phyloP scores from a whole-genome alignment of 2,329 filamentous ascomycete genomes.

The Aureobasidium musti region DNA sequence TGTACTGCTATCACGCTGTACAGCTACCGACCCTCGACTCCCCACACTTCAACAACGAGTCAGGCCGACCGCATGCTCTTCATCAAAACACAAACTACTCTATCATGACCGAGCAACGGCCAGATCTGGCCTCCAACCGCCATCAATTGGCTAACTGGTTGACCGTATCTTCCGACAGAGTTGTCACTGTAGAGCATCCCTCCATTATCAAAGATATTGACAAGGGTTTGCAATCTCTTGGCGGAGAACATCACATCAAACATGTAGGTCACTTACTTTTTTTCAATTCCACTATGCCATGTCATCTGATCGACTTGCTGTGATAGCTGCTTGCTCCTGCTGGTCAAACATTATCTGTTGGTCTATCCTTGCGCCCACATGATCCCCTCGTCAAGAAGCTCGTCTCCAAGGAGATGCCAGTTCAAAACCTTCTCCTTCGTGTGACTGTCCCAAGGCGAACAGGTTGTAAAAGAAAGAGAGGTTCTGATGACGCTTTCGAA shows the following conservation, averaged over 20 bases:
- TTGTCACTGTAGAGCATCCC: slow-evolving; percentile 67
- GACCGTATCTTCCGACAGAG: slow-evolving; percentile 48
- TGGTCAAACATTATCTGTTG: slow-evolving; percentile 38
- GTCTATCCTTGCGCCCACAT: slow-evolving; percentile 75
- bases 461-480: slow-evolving; percentile 80
- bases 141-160: slow-evolving; percentile 28
- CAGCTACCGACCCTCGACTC: background rate
- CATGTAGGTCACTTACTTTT: slow-evolving; percentile 46
- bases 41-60: background rate
- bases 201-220: slow-evolving; percentile 65
- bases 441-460: slow-evolving; percentile 85
- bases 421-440: slow-evolving; percentile 83
- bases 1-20: background rate
- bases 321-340: slow-evolving; percentile 29
- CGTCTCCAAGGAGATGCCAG: slow-evolving; percentile 70
- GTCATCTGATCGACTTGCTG: slow-evolving; percentile 18
- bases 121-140: slow-evolving; percentile 22
- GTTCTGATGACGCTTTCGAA: slow-evolving; percentile 61
- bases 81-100: background rate
- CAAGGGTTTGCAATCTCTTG: slow-evolving; percentile 64
- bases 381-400: slow-evolving; percentile 78
- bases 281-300: background rate
- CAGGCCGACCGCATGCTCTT: background rate
- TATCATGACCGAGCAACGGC: slow-evolving; percentile 29
- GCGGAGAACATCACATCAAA: slow-evolving; percentile 57